Evolutionary conservation across 495 filamentous ascomycete species (phyloP).

Genomic region (Aspergillus egyptiacus): DNA sequence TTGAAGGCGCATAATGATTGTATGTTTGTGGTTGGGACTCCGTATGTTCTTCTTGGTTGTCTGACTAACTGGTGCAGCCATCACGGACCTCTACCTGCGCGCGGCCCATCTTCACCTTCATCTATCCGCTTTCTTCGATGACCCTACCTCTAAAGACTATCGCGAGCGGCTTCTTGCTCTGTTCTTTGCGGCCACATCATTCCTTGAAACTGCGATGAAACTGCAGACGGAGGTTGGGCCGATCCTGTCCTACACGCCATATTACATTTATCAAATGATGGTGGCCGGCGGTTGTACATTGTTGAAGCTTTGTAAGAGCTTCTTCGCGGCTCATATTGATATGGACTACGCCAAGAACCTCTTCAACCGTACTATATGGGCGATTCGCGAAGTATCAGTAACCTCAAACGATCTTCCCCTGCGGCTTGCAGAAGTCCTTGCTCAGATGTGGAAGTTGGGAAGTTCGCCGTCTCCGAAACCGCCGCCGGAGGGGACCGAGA

Average conservation of each 20-base stretch:
- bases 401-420: conserved; percentile 78
- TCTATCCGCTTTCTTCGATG: conserved; percentile 84
- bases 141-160: conserved; percentile 65
- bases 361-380: conserved; percentile 70
- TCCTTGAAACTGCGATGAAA: conserved; percentile 67
- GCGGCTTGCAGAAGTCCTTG: conserved; percentile 81
- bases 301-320: conserved; percentile 79
- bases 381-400: conserved; percentile 72
- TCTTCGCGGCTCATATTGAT: conserved; percentile 65
- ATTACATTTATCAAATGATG: conserved; percentile 90
- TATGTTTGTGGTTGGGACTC: conserved; percentile 21
- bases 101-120: conserved; percentile 78
- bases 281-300: conserved; percentile 80
- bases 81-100: conserved; percentile 67
- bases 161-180: conserved; percentile 70
- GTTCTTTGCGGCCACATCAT: conserved; percentile 67
- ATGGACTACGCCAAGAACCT: conserved; percentile 65
- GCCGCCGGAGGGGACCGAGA: conserved; percentile 30
- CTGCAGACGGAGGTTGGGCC: conserved; percentile 44
- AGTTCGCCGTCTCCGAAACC: conserved; percentile 39
- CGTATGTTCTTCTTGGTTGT: neutral
- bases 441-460: conserved; percentile 83
- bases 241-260: conserved; percentile 66
- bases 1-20: conserved; percentile 40
- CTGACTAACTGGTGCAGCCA: conserved; percentile 40